Evolutionary conservation across 352 stramenopile genomes (phyloP).

Genomic region (Phytophthora hibernalis): DNA sequence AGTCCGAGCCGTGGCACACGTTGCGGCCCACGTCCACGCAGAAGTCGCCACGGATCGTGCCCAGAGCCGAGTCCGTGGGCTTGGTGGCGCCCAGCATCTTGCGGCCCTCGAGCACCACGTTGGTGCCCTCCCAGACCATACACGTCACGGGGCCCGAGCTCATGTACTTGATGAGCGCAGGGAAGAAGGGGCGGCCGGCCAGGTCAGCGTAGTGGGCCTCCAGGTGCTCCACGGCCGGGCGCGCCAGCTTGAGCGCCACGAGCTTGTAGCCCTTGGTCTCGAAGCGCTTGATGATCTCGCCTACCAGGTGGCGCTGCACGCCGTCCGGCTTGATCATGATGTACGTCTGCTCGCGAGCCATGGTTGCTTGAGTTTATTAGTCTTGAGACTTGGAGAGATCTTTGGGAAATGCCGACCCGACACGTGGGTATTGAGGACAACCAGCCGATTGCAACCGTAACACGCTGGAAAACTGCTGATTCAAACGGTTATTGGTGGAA

Average conservation of each 20-base stretch:
- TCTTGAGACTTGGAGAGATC: constrained; percentile 32
- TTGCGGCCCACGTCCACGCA: constrained; percentile 92
- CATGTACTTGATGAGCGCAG: constrained; percentile 92
- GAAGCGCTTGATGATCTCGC: constrained; percentile 95
- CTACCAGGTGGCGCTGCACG: constrained; percentile 93
- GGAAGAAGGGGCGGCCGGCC: constrained; percentile 92
- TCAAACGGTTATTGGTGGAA: constrained; percentile 6
- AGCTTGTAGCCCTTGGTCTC: constrained; percentile 97
- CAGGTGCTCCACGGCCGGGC: constrained; percentile 90
- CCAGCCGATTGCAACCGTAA: constrained; percentile 17
- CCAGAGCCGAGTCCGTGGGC: constrained; percentile 91
- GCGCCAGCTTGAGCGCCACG: constrained; percentile 94
- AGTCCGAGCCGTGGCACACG: constrained; percentile 94
- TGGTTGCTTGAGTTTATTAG: constrained; percentile 48
- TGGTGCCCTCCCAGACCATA: constrained; percentile 95
- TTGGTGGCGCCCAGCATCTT: constrained; percentile 97
- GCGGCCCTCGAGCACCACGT: constrained; percentile 94
- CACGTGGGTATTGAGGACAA: constrained; percentile 31
- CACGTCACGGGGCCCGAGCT: constrained; percentile 94
- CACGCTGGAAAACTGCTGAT: constrained; percentile 5
- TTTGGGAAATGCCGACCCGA: constrained; percentile 28
- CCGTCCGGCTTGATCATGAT: constrained; percentile 96
- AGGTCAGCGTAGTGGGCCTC: constrained; percentile 95
- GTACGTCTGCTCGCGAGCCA: constrained; percentile 95
- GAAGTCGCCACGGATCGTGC: constrained; percentile 96